Evolutionary conservation across 176 grass and related monocot genomes (phyloP), one percentile per base, ranked within the genome.

Genomic region (Triticum timopheevii): DNA sequence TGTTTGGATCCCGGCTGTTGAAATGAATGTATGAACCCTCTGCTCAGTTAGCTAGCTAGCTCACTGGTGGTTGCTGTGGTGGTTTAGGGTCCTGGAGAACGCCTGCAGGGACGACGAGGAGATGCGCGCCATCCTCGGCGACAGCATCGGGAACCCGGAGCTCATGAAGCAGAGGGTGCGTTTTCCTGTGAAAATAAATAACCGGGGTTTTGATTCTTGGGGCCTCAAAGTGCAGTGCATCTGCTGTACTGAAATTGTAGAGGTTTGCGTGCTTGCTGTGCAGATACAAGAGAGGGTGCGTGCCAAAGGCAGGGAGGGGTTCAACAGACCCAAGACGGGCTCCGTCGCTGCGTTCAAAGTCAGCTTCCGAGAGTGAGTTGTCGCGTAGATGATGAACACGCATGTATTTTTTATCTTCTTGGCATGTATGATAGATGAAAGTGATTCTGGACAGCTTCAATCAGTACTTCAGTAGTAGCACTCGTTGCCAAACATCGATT

Each of bases 91-190:
- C 86, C 92, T 98, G 77, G 96, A 98, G 71, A 90, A 95, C 87
- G 96, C 92, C 73, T 98, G 96, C 90, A 95, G 77, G 82, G 86
- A 94, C 27, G 93, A 98, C 28, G 82, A 77, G 24, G 96, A 95
- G 74, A 94, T 98, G 27, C 96, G 92, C 7, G 92, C 90, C 31
- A 89, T 98, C 79, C 92, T 98, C 24, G 93, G 96, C 39, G 93
- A 98, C 73, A 98, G 93, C 75, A 96, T 98, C 38, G 96, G 96
- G 10, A 94, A 98, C 73, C 96, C 92, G 9, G 93, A 98, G 33
- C 84, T 96, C 69, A 98, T 96, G 96, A 98, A 91, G 87, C 89
- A 96, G 78, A 95, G 93, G 92, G 96, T 94, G 28, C 61, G 65
- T 40, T 8, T 40, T 7, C 35, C 25, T 65, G 63, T 31, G 4